Percentiles rank a stretch among this genome's conserved stretches.
Conservation (phyloP, 305 asterid genomes). For the Plantago lanceolata region DNA sequence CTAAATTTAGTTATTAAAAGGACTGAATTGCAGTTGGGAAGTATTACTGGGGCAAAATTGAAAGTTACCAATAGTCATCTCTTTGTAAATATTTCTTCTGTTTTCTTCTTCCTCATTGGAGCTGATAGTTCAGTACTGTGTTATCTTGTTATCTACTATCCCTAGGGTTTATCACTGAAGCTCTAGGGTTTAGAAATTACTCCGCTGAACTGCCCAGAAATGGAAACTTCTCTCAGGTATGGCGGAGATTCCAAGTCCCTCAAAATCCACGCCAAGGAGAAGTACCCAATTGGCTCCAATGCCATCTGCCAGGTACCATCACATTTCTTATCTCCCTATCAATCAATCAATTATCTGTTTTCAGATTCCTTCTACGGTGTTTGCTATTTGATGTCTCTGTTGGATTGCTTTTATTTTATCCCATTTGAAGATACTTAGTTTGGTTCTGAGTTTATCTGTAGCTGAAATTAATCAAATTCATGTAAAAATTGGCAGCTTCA, state of each 20-base stretch:
- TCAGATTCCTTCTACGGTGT: background rate
- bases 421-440: conserved; percentile 2
- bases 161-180: background rate
- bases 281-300: conserved; percentile 44
- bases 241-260: conserved; percentile 68
- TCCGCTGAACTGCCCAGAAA: conserved; percentile 18
- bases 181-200: conserved; percentile 24
- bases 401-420: background rate
- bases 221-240: conserved; percentile 85
- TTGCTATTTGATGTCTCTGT: background rate
- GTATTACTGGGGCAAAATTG: background rate
- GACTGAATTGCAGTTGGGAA: background rate
- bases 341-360: background rate
- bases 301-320: conserved; percentile 54
- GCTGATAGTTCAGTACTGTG: background rate
- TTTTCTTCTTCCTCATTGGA: background rate
- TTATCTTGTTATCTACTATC: conserved; percentile 2
- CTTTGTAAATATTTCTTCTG: background rate
- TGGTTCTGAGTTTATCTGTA: background rate
- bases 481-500: conserved; percentile 42
- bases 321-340: background rate
- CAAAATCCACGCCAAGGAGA: conserved; percentile 78
- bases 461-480: background rate
- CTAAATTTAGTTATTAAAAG: no score
- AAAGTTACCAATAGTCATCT: background rate